Conservation (phyloP, 306 rosid species). For the Cicer cuneatum region DNA sequence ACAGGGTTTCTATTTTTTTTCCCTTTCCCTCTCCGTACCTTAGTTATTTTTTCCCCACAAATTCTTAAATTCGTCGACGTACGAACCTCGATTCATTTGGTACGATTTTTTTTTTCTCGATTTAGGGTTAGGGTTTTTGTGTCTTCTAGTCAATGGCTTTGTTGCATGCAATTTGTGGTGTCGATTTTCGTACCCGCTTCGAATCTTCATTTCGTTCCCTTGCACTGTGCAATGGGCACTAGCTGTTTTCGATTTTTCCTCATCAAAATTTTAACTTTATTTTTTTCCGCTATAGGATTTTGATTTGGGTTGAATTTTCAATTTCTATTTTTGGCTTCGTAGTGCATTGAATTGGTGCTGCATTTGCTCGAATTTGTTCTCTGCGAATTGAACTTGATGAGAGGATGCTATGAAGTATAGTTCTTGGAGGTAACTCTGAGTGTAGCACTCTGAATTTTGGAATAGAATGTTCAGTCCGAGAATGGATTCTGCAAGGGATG, state of each 20-base stretch:
- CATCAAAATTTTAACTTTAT: not conserved
- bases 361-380: constrained; percentile 52
- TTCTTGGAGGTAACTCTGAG: constrained; percentile 50
- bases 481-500: constrained; percentile 72
- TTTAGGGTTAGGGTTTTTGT: constrained; percentile 68
- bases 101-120: constrained; percentile 50
- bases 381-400: constrained; percentile 46
- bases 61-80: constrained; percentile 49
- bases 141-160: constrained; percentile 39
- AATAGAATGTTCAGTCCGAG: constrained; percentile 63
- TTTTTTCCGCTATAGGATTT: constrained; percentile 19
- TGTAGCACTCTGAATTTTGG: constrained; percentile 39
- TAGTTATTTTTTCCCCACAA: constrained; percentile 16
- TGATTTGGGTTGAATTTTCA: constrained; percentile 35
- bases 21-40: not conserved
- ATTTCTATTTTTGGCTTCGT: constrained; percentile 1
- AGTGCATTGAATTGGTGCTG: constrained; percentile 53
- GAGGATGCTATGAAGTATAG: constrained; percentile 49
- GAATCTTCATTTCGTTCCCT: constrained; percentile 30
- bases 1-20: constrained; percentile 60
- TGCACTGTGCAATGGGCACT: constrained; percentile 33
- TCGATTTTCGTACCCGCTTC: constrained; percentile 39
- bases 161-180: constrained; percentile 48
- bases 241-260: constrained; percentile 34
- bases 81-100: constrained; percentile 44